Evolutionary conservation across 1,139 yeast species (phyloP).

Genomic region (Sugiyamaella neomexicana): DNA sequence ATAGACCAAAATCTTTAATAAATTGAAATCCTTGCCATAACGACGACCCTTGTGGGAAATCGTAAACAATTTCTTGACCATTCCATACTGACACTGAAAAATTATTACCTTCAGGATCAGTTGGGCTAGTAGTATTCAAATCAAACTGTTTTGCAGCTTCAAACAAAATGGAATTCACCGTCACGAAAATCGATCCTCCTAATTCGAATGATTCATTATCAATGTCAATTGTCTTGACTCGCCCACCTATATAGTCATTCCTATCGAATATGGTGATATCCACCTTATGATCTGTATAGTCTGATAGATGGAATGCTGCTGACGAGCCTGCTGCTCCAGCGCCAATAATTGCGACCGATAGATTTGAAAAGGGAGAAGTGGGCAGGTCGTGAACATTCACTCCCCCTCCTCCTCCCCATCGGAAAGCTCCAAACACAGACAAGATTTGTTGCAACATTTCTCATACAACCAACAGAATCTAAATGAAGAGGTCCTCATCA

Average conservation of each 20-base stretch:
- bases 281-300: slow-evolving; percentile 33
- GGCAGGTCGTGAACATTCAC: slow-evolving; percentile 47
- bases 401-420: slow-evolving; percentile 38
- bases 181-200: slow-evolving; percentile 49
- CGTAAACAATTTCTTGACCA: slow-evolving; percentile 38
- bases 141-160: slow-evolving; percentile 43
- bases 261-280: slow-evolving; percentile 44
- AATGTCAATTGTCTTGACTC: slow-evolving; percentile 41
- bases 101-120: slow-evolving; percentile 26
- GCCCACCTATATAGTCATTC: slow-evolving; percentile 43
- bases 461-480: not conserved
- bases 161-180: slow-evolving; percentile 41
- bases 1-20: slow-evolving; percentile 36
- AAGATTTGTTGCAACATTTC: slow-evolving; percentile 8
- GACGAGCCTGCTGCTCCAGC: slow-evolving; percentile 52
- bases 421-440: not conserved
- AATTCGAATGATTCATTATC: slow-evolving; percentile 40
- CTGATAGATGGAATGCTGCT: slow-evolving; percentile 45
- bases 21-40: slow-evolving; percentile 26
- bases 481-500: not conserved
- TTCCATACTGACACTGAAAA: slow-evolving; percentile 44
- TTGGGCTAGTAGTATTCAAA: slow-evolving; percentile 29
- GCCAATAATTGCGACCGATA: slow-evolving; percentile 50
- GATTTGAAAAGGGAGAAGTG: slow-evolving; percentile 50
- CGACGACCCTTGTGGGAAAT: slow-evolving; percentile 20